A percentile compares a stretch with the other conserved stretches of the same genome.
Conservation (phyloP, 345 rosid species). For the Conringia planisiliqua region DNA sequence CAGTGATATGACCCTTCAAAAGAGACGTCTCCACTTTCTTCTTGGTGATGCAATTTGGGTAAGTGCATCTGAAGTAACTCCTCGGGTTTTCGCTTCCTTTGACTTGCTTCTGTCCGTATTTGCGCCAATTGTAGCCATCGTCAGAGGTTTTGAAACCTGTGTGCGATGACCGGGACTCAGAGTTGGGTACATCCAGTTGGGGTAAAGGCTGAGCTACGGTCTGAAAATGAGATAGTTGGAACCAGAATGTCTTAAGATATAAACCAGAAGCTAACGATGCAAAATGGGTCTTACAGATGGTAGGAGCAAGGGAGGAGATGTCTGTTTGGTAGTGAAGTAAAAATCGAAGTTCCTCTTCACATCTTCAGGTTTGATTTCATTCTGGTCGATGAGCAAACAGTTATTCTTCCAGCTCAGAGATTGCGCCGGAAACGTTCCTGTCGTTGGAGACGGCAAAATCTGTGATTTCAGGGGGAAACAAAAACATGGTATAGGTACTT, state of each 20-base stretch:
- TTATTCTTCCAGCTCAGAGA: constrained; percentile 47
- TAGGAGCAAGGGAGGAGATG: constrained; percentile 37
- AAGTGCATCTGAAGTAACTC: constrained; percentile 94
- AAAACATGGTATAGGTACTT: not conserved
- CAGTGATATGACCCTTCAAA: constrained; percentile 76
- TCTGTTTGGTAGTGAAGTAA: constrained; percentile 41
- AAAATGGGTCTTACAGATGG: constrained; percentile 32
- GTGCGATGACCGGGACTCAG: not conserved
- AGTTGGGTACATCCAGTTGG: not conserved
- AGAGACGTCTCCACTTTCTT: constrained; percentile 86
- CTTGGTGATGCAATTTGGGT: constrained; percentile 69
- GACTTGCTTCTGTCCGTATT: constrained; percentile 93
- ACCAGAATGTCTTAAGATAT: not conserved
- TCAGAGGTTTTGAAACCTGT: constrained; percentile 34
- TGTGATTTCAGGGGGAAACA: constrained; percentile 20
- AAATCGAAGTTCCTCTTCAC: constrained; percentile 40
- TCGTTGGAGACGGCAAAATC: constrained; percentile 89
- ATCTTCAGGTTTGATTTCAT: constrained; percentile 45
- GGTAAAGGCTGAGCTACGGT: not conserved
- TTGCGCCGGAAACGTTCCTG: constrained; percentile 63
- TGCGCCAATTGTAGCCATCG: constrained; percentile 96
- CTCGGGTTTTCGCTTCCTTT: constrained; percentile 95
- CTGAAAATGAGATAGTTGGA: not conserved
- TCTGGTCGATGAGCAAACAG: not conserved
- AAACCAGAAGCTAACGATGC: not conserved